Base-by-base conservation (phyloP, 306 rosid species). In the Malus fusca region DNA sequence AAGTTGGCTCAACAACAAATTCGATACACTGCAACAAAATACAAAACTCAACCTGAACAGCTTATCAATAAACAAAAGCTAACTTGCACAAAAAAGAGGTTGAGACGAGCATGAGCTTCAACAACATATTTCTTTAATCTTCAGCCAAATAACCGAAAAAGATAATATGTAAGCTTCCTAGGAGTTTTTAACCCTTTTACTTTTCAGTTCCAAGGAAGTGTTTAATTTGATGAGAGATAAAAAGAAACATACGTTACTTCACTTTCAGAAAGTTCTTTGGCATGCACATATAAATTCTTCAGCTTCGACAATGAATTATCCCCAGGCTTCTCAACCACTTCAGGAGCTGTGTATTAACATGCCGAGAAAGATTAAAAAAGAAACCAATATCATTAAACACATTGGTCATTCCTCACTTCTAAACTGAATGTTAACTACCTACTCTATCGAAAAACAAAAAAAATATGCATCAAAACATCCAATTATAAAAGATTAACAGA, bases 291-390 rank as follows among this genome's bases (percentile, higher is more conserved):
- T 75, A 95, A 79, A 25, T 18, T 0, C 85, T 82, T 95, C 72
- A 95, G 84, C 82, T 53, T 92, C 7, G 85, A 46, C 74, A 95
- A 89, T 1, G 99, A 90, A 88, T 4, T 89, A 83, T 95, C 97
- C 62, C 99, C 99, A 53, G 97, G 91, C 88, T 92, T 95, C 87
- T 95, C 99, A 81, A 95, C 99, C 83, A 92, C 74, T 83, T 92
- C 97, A 26, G 99, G 99, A 88, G 92, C 99, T 92, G 86, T 89
- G 86, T 73, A 81, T 30, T 4, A 8, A 66, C 68, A 77, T 33
- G 46, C 66, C 79, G 59, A 26, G 19, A 42, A 40, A 26, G 52
- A 64, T 48, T 52, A 52, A 59, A 78, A 53, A 75, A 58, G 43
- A 75, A 73, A 66, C 59, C 71, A 79, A 69, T 60, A 64, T 63